These are phyloP conservation scores for Lentinula novae-zelandiae DNA, from an alignment of 1,284 basidiomycete genomes.

Conservation along the genomic window DNA sequence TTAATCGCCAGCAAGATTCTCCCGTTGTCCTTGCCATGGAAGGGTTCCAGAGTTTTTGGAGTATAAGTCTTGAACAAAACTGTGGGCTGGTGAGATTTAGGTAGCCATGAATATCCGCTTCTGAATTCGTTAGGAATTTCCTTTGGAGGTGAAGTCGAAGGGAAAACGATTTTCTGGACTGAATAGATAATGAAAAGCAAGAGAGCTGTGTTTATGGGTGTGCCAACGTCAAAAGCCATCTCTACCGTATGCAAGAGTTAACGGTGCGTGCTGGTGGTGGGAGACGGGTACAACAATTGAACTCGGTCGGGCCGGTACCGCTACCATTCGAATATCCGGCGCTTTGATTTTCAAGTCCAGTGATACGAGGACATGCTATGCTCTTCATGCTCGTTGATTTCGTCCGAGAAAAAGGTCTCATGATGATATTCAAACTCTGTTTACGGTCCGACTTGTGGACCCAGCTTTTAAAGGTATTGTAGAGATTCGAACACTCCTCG, in stretches of 20 bases:
- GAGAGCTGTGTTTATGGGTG: constrained; percentile 72
- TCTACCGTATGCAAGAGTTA: too few relatives aligned
- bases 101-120: constrained; percentile 83
- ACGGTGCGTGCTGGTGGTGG: too few relatives aligned
- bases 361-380: not conserved
- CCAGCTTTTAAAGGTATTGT: not conserved
- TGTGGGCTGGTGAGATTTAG: constrained; percentile 73
- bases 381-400: not conserved
- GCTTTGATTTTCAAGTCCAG: too few relatives aligned
- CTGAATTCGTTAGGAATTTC: constrained; percentile 68
- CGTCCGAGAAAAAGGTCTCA: not conserved
- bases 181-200: constrained; percentile 78
- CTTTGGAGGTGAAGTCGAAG: constrained; percentile 44
- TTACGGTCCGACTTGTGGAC: not conserved
- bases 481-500: not conserved
- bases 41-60: constrained; percentile 66
- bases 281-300: too few relatives aligned
- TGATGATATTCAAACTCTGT: not conserved
- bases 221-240: constrained; percentile 45
- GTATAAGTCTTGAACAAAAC: constrained; percentile 76
- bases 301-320: too few relatives aligned
- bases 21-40: constrained; percentile 63
- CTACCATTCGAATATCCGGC: too few relatives aligned
- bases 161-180: constrained; percentile 70
- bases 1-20: constrained; percentile 86